phyloP scores from a whole-genome alignment of 1,284 basidiomycete genomes.

The Boletus chippewaensis region DNA sequence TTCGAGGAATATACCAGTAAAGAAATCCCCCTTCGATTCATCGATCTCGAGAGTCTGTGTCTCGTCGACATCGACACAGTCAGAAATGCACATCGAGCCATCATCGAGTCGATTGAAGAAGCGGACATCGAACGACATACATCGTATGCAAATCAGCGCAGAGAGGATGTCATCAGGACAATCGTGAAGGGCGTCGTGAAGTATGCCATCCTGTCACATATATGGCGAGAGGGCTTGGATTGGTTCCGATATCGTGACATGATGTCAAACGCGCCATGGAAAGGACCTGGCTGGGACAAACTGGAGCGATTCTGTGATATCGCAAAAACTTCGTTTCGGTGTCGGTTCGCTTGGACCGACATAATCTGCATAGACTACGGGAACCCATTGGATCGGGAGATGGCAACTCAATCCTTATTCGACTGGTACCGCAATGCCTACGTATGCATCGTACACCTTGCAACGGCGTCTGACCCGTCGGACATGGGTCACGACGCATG shows the following conservation, averaged over 20 bases:
- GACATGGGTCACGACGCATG: too few relatives aligned
- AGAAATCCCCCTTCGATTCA: slow-evolving; percentile 12
- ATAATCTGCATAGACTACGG: slow-evolving; percentile 11
- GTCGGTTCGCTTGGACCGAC: slow-evolving; percentile 22
- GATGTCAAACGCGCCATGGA: background rate
- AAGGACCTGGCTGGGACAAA: slow-evolving; percentile 16
- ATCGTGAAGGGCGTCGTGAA: slow-evolving; percentile 21
- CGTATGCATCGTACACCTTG: slow-evolving; percentile 17
- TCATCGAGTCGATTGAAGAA: slow-evolving; percentile 17
- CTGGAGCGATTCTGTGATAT: slow-evolving; percentile 9
- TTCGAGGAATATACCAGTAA: slow-evolving; percentile 10
- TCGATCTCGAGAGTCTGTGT: slow-evolving; percentile 13
- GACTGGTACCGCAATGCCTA: slow-evolving; percentile 22
- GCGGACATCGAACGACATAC: slow-evolving; percentile 23
- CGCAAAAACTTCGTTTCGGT: slow-evolving; percentile 11
- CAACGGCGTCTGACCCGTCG: background rate
- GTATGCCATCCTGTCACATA: slow-evolving; percentile 20
- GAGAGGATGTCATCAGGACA: slow-evolving; percentile 19
- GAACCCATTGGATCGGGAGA: slow-evolving; percentile 1
- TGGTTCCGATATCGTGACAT: slow-evolving; percentile 10
- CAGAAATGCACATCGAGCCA: slow-evolving; percentile 5
- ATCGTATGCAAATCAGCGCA: slow-evolving; percentile 21
- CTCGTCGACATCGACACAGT: slow-evolving; percentile 9
- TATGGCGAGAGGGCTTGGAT: slow-evolving; percentile 3
- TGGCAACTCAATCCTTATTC: slow-evolving; percentile 7